Evolutionary conservation across 352 stramenopile species (phyloP), one percentile per base, ranked within the genome.

Genomic region (Phytophthora meadii): DNA sequence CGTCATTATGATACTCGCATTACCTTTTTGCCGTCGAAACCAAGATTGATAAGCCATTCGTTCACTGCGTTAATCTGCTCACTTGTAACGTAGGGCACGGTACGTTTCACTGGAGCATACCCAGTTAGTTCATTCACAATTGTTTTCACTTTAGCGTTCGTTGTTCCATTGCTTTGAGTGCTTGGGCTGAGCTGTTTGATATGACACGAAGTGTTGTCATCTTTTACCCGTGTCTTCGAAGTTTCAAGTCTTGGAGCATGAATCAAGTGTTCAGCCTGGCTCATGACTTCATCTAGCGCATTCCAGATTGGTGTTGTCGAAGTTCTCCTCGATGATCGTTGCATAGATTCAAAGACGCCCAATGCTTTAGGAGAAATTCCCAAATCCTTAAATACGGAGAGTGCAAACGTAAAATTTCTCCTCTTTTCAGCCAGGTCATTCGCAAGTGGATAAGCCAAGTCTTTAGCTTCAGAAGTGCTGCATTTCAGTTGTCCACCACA

Each of bases 21-120:
- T 34, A 68, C 51, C 52, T 65, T 54, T 28, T 73, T 51, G 15
- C 32, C 1, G n/a, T 68, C 28, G 12, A 70, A 48, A 6, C 67
- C 74, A 10, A 72, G 44, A 15, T 19, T 28, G 3, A 42, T n/a
- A 1, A 82, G 53, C 74, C 74, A 82, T 12, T 72, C 24, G 42
- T 71, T 51, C 12, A 82, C 70, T 7, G 48, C 58, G 19, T 63
- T 47, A 10, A 68, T 72, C 52, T 82, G 74, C 36, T 77, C 62
- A 24, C n/a, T 55, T 24, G 67, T 74, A 17, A 79, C 64, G 39
- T 68, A 74, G 14, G 71, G 71, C 12, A 64, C 36, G 46, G 17
- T 60, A 15, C 55, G 60, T 12, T 74, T 70, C n/a, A 70, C 55
- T 25, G 42, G 42, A 36, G 27, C 53, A 54, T 36, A 51, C 2